Percentiles rank a stretch among this genome's conserved stretches.
phyloP scores from a whole-genome alignment of 2,329 filamentous ascomycete genomes.

The Trichophyton schoenleinii region DNA sequence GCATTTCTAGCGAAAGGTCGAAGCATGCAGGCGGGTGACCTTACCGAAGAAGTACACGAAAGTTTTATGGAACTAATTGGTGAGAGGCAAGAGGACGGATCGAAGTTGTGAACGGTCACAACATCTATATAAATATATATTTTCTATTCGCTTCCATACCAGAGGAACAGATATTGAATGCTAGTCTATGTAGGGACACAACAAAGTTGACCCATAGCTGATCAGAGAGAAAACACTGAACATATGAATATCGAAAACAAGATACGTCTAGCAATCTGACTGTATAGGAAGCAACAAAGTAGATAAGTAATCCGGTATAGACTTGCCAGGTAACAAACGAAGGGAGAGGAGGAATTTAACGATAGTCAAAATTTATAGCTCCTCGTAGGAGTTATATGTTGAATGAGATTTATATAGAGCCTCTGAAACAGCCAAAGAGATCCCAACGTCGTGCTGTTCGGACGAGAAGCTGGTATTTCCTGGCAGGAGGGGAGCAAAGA shows the following conservation, averaged over 20 bases:
- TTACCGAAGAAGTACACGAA: constrained; percentile 77
- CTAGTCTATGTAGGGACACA: not conserved
- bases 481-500: not conserved
- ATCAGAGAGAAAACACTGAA: too few relatives aligned
- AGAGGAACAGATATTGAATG: not conserved
- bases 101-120: constrained; percentile 18
- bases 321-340: too few relatives aligned
- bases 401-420: not conserved
- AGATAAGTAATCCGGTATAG: too few relatives aligned
- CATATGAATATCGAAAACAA: too few relatives aligned
- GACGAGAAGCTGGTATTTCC: not conserved
- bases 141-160: not conserved
- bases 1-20: constrained; percentile 79
- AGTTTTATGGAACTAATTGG: constrained; percentile 74
- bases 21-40: constrained; percentile 79
- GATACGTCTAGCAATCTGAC: too few relatives aligned
- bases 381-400: not conserved
- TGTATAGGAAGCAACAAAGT: too few relatives aligned
- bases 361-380: too few relatives aligned
- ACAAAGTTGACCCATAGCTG: too few relatives aligned
- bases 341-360: too few relatives aligned
- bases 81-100: constrained; percentile 41
- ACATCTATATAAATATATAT: not conserved
- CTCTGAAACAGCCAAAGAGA: not conserved
- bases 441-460: not conserved